Conservation (phyloP, 345 rosid species). For the Murraya koenigii region DNA sequence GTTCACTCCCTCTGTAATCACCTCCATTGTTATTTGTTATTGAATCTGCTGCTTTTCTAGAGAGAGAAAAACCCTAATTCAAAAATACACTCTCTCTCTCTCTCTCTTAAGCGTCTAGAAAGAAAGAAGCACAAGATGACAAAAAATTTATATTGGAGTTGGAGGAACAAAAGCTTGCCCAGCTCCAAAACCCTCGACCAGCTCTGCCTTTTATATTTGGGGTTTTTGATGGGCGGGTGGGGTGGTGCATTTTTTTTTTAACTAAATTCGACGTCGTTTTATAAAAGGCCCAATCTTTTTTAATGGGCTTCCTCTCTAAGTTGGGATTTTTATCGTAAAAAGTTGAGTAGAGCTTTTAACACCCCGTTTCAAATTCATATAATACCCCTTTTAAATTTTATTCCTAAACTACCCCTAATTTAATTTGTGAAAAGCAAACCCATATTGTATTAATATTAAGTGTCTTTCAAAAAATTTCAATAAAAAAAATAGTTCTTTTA, state of each 20-base stretch:
- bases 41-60: not conserved
- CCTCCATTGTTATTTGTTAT: constrained; percentile 21
- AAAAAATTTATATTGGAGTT: not conserved
- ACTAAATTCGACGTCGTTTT: not conserved
- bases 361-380: no score
- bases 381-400: rapidly evolving
- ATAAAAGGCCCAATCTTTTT: no score
- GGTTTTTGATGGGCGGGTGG: not conserved
- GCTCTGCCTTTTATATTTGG: not conserved
- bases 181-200: constrained; percentile 15
- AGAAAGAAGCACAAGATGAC: not conserved
- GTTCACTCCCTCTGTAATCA: constrained; percentile 28
- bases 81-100: not conserved
- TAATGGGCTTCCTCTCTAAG: no score
- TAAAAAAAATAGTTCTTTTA: no score
- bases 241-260: rapidly evolving
- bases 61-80: constrained; percentile 19
- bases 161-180: not conserved
- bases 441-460: no score
- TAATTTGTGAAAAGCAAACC: no score
- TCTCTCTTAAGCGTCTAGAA: not conserved
- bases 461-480: no score
- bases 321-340: no score
- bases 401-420: no score
- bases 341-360: rapidly evolving